A percentile compares a stretch with the other conserved stretches of the same genome.
phyloP scores from a whole-genome alignment of 1,284 basidiomycete species.

The Leucoagaricus sp. region DNA sequence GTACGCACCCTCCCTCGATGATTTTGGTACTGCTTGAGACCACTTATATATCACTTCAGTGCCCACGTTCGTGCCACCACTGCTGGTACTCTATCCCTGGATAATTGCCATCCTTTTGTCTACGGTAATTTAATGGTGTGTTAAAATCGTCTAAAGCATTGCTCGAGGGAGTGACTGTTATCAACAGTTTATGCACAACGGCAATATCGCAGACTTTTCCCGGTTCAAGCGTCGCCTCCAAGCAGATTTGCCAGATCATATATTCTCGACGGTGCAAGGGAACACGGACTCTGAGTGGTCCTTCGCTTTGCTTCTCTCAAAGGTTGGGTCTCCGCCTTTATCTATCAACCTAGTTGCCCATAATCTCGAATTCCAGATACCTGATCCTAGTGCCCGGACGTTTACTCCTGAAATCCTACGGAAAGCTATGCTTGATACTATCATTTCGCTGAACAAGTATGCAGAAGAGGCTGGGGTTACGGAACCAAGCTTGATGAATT shows the following conservation, averaged over 20 bases:
- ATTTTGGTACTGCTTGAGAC: background rate
- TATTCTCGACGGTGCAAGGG: slow-evolving; percentile 85
- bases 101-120: slow-evolving; percentile 93
- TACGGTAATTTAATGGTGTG: slow-evolving; percentile 85
- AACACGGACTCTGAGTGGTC: slow-evolving; percentile 99
- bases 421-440: slow-evolving; percentile 86
- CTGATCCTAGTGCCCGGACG: slow-evolving; percentile 71
- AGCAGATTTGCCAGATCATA: slow-evolving; percentile 72
- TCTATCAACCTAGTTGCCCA: slow-evolving; percentile 1
- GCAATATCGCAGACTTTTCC: slow-evolving; percentile 81
- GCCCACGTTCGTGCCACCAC: slow-evolving; percentile 92
- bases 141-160: background rate
- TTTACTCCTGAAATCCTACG: slow-evolving; percentile 68
- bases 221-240: slow-evolving; percentile 84
- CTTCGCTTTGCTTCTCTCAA: slow-evolving; percentile 88
- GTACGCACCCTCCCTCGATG: slow-evolving; percentile 43
- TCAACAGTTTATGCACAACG: slow-evolving; percentile 93
- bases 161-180: slow-evolving; percentile 4
- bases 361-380: slow-evolving; percentile 53
- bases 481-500: slow-evolving; percentile 93
- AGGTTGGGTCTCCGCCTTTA: slow-evolving; percentile 44
- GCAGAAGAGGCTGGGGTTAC: slow-evolving; percentile 74
- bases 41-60: slow-evolving; percentile 37
- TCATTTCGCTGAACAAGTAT: slow-evolving; percentile 75
- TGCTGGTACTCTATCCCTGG: slow-evolving; percentile 82